phyloP scores from a whole-genome alignment of 2,329 filamentous ascomycete genomes.

The Talaromyces funiculosus region DNA sequence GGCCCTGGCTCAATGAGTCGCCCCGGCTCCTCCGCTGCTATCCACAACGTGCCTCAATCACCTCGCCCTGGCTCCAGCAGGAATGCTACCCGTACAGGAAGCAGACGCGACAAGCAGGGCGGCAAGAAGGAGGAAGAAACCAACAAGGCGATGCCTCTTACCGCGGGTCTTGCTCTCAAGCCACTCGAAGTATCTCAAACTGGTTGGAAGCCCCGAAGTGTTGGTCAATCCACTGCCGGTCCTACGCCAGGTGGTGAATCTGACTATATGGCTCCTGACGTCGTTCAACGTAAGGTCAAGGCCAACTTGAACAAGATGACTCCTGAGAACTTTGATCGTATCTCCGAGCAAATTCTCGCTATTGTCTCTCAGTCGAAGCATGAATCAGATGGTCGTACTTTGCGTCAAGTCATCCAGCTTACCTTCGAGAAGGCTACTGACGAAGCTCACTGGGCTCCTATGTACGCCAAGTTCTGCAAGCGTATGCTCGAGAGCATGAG shows the following conservation, averaged over 20 bases:
- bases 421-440: constrained; percentile 99
- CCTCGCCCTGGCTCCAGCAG: constrained; percentile 64
- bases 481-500: constrained; percentile 95
- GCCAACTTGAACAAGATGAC: constrained; percentile 99
- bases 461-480: constrained; percentile 99
- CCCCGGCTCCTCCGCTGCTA: constrained; percentile 48
- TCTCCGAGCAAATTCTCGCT: constrained; percentile 83
- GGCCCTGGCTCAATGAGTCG: constrained; percentile 60
- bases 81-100: constrained; percentile 42
- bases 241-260: constrained; percentile 45
- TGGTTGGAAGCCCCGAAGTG: constrained; percentile 84
- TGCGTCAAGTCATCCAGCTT: constrained; percentile 96
- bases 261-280: constrained; percentile 74
- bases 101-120: constrained; percentile 46
- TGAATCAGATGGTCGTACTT: constrained; percentile 85
- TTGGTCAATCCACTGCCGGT: constrained; percentile 46
- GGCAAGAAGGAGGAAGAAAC: constrained; percentile 61
- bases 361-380: constrained; percentile 95
- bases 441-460: constrained; percentile 95
- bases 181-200: constrained; percentile 64
- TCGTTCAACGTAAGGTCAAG: constrained; percentile 99
- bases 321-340: constrained; percentile 95
- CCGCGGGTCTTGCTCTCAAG: constrained; percentile 73
- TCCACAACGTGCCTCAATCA: constrained; percentile 61
- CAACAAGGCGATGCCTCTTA: constrained; percentile 87